Evolutionary conservation across 2,329 filamentous ascomycete species (phyloP), one percentile per base, ranked within the genome.

Genomic region (Myriosclerotinia scirpicola): DNA sequence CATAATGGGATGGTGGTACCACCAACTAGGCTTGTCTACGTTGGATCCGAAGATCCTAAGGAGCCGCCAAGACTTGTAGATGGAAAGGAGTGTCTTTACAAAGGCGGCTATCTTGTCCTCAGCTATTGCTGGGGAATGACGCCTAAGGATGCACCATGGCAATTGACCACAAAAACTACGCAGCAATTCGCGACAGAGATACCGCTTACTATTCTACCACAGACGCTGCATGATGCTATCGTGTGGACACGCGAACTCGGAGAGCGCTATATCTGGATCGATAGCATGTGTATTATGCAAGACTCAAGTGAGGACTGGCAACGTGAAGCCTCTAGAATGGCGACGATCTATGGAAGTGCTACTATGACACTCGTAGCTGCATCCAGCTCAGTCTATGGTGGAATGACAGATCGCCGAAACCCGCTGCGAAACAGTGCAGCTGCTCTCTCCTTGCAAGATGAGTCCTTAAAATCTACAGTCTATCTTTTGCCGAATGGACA

Each of bases 101-200:
- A 17, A 12, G 38, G 55, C 11, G 40, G 55, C 1, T 44, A 58
- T 58, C 9, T 58, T 12, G 11, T 34, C 17, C 55, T 58, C 4
- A 46, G 17, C 22, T 58, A 44, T n/a, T 44, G 55, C 6, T 58
- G 55, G 26, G 26, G 55, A n/a, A 34, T n/a, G 53, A 55, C 53
- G n/a, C 34, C 20, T 4, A 38, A 40, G 15, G 34, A 55, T 40
- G 53, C 53, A 40, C 34, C 53, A 40, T 55, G 53, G 53, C 53
- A 55, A 38, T 15, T 55, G 12, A 55, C 11, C 12, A 22, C 20
- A 20, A 55, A 14, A 15, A 55, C 17, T 3, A 40, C n/a, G 20
- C 5, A 9, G 34, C 34, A 38, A 7, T 40, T 55, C 22, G 12
- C 34, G 20, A 55, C 53, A 4, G 53, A 55, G n/a, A 55, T 55